Base-by-base conservation (phyloP, 495 filamentous ascomycete species). In the Beverwykella pulmonaria region DNA sequence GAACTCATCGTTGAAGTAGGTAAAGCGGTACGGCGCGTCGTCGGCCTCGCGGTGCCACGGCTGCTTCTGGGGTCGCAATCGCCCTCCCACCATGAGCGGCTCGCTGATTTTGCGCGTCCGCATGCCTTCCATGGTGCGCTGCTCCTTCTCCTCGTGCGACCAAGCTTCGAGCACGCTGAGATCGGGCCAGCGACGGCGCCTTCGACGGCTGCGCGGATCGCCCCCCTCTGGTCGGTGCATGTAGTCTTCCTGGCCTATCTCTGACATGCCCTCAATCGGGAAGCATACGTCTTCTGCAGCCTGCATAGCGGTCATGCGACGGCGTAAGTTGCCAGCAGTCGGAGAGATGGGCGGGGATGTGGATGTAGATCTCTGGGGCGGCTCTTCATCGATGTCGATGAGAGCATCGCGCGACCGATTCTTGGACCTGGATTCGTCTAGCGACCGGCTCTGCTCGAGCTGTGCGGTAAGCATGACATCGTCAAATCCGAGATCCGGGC, bases 1-100 rank as follows among this genome's bases (percentile, higher is more conserved):
- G 63, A 98, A 91, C 67, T 97, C 92, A 71, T 98, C 94, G 74
- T 97, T 97, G 82, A 98, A 98, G 72, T 98, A 98, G 1, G 94
- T 98, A 74, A 96, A 98, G 47, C 94, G 86, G 73, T 95, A 98
- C 0, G 94, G 94, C 0, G 87, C 87, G 55, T 97, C 95, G 39
- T 97, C 92, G 68, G 94, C 91, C 61, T 90, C 87, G 25, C 87
- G 83, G 75, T 93, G 92, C 94, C 94, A 98, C 5, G 82, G 80
- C 56, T 78, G 76, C 69, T 89, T 91, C 63, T 91, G 87, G 8
- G 94, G 92, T 9, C 94, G 86, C 54, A 98, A 74, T 58, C 94
- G 84, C 8, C 94, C 94, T 53, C 90, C 92, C 55, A 98, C 86
- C 56, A 98, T 84, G 75, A 96, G 86, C 8, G 95, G 95, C 69